Base-by-base conservation (phyloP, 176 grass and related monocot genomes). In the Elymus sibiricus region DNA sequence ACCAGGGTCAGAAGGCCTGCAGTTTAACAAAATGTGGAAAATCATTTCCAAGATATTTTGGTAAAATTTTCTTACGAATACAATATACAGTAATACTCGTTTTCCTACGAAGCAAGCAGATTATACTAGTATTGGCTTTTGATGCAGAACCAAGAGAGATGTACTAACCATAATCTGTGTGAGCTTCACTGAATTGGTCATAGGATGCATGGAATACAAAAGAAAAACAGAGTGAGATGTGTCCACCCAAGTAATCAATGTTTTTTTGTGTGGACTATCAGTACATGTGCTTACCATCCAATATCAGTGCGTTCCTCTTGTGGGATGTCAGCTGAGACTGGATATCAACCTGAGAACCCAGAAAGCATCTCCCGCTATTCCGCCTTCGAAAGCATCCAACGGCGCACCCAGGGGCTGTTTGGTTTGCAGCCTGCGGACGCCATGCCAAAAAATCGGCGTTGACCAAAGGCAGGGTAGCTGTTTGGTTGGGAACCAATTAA, bases 81-180 rank as follows among this genome's bases (percentile, higher is more conserved):
- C 4, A 2, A 37, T 37, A 37, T 21, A 21, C 37, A 7, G 29
- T 29, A 29, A 29, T 29, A 29, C 29, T 29, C 29, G 31, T 35
- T 32, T 34, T 34, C 29, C 61, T 39, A 60, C 16, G 19, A 81
- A 32, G 8, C 28, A 81, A 42, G 40, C 7, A 1, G 34, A 85
- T 56, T 59, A 26, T 4, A 24, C 53, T 2, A 29, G 17, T 43
- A 46, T 11, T 29, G 5, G 32, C 34, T 75, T 9, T 26, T 27
- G 28, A 11, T 64, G 28, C 27, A 40, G 7, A 21, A 16, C 32
- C 24, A 21, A 75, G 25, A 81, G 4, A 76, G 8, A 74, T 34
- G 64, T 88, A 82, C 93, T 86, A 80, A 98, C 96, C 93, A 73
- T 98, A 98, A 85, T 98, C 96, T 34, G 96, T 98, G 73, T 98